These are phyloP conservation scores for Microsporum audouinii DNA, from an alignment of 2,329 filamentous ascomycete species.

Conservation along the genomic window DNA sequence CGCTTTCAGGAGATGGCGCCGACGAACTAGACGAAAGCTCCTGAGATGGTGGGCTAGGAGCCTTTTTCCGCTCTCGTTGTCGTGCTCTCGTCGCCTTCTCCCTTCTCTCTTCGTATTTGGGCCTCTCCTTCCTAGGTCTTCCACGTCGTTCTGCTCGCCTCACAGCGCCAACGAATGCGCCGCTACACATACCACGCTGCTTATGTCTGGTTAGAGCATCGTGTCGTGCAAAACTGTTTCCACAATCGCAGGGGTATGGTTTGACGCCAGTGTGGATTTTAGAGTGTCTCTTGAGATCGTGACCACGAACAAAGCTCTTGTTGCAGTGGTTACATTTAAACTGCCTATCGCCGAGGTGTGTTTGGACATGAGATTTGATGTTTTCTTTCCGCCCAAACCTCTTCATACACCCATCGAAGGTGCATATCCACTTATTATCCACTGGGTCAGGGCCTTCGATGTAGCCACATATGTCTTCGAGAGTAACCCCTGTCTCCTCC, in stretches of 20 bases:
- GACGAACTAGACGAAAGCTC: slow-evolving; percentile 27
- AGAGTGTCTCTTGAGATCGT: slow-evolving; percentile 91
- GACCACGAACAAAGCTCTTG: slow-evolving; percentile 93
- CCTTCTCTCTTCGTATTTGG: slow-evolving; percentile 46
- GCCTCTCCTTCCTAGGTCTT: slow-evolving; percentile 51
- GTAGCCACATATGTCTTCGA: slow-evolving; percentile 68
- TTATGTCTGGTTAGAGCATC: slow-evolving; percentile 90
- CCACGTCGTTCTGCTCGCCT: slow-evolving; percentile 57
- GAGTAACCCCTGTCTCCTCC: slow-evolving; percentile 70
- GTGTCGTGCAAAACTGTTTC: slow-evolving; percentile 87
- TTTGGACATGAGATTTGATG: slow-evolving; percentile 97
- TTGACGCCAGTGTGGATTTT: slow-evolving; percentile 97
- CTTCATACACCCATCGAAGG: slow-evolving; percentile 70
- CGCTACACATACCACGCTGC: slow-evolving; percentile 92
- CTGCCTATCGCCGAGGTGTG: slow-evolving; percentile 89
- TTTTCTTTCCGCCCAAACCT: slow-evolving; percentile 96
- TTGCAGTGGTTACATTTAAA: slow-evolving; percentile 87
- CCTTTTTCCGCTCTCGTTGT: slow-evolving; percentile 28
- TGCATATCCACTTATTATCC: slow-evolving; percentile 71
- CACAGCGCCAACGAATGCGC: slow-evolving; percentile 73
- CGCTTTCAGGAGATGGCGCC: slow-evolving; percentile 31
- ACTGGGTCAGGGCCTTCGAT: slow-evolving; percentile 59
- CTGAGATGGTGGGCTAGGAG: slow-evolving; percentile 16
- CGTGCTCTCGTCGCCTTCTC: slow-evolving; percentile 47
- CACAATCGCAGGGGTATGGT: slow-evolving; percentile 87